phyloP scores from a whole-genome alignment of 345 rosid genomes.

The Ceriops tagal region DNA sequence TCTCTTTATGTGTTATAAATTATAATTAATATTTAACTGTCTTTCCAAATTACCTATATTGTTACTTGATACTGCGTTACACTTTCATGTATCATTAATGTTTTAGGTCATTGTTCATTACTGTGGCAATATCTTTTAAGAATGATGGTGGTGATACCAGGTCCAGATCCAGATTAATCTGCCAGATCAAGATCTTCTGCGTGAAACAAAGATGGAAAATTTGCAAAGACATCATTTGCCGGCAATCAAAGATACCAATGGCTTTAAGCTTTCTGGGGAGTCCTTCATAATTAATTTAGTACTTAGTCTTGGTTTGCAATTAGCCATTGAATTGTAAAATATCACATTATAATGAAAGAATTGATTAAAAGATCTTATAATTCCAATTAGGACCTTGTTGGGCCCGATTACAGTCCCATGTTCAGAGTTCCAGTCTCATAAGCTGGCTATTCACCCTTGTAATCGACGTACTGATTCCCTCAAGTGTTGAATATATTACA shows the following conservation, averaged over 20 bases:
- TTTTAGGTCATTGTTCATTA: background rate
- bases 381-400: too few species aligned
- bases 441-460: background rate
- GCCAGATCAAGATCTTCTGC: slow-evolving; percentile 44
- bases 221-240: slow-evolving; percentile 44
- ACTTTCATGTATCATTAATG: background rate
- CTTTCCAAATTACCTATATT: background rate
- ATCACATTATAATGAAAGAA: background rate
- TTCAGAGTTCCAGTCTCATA: background rate
- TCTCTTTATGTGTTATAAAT: background rate
- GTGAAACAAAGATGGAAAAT: slow-evolving; percentile 51
- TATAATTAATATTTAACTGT: background rate
- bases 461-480: background rate
- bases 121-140: background rate
- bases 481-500: background rate
- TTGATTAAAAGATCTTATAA: background rate
- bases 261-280: slow-evolving; percentile 35
- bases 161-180: slow-evolving; percentile 51
- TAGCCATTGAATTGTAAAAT: slow-evolving; percentile 5
- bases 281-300: slow-evolving; percentile 70
- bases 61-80: background rate
- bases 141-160: slow-evolving; percentile 36
- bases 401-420: background rate
- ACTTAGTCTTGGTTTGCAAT: slow-evolving; percentile 14
- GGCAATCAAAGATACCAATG: slow-evolving; percentile 35